Evolutionary conservation across 73 alveolate genomes (phyloP).

Genomic region (Tetrahymena malaccensis): DNA sequence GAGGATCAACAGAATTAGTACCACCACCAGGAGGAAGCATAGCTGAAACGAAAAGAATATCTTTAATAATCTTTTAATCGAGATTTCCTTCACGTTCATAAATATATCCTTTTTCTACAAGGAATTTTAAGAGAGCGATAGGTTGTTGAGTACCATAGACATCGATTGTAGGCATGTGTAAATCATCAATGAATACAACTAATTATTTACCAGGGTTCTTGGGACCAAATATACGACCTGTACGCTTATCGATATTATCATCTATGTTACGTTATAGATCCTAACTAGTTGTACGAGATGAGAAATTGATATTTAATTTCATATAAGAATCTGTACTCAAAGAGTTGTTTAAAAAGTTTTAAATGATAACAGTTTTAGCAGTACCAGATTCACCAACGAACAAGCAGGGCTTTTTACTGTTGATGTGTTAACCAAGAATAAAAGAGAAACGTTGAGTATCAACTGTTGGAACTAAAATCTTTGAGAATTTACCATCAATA

Average conservation of each 20-base stretch:
- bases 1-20: conserved; percentile 95
- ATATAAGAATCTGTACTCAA: conserved; percentile 73
- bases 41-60: conserved; percentile 94
- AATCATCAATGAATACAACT: conserved; percentile 94
- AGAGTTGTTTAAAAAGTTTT: conserved; percentile 62
- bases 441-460: conserved; percentile 94
- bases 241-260: conserved; percentile 91
- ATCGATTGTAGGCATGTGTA: conserved; percentile 97
- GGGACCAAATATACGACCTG: conserved; percentile 97
- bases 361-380: conserved; percentile 67
- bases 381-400: conserved; percentile 97
- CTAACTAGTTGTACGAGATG: conserved; percentile 95
- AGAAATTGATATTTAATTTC: conserved; percentile 96
- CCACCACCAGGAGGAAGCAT: conserved; percentile 99
- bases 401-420: conserved; percentile 87
- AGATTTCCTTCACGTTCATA: conserved; percentile 92
- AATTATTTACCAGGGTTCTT: conserved; percentile 92
- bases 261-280: conserved; percentile 94
- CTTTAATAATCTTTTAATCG: conserved; percentile 85
- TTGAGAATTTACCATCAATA: conserved; percentile 88
- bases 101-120: conserved; percentile 85
- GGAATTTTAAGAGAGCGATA: conserved; percentile 91
- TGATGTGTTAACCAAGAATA: conserved; percentile 70
- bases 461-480: conserved; percentile 98
- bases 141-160: conserved; percentile 98